A percentile compares a stretch with the other conserved stretches of the same genome.
phyloP scores from a whole-genome alignment of 2,329 filamentous ascomycete genomes.

The Exophiala sp. region DNA sequence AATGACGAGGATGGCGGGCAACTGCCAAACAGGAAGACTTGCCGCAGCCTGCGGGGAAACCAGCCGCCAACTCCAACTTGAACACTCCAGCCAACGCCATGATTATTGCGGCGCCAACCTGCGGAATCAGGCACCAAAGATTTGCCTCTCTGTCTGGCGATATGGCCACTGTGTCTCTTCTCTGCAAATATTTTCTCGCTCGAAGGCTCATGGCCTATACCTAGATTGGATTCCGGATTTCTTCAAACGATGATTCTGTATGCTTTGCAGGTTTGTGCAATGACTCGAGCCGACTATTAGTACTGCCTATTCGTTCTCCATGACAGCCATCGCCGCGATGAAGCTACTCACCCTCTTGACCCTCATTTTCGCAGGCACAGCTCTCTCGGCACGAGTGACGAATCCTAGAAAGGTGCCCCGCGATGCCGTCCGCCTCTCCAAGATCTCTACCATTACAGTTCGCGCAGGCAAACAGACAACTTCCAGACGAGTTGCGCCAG shows the following conservation, averaged over 20 bases:
- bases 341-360: conserved; percentile 17
- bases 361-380: conserved; percentile 11
- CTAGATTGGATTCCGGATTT: background rate
- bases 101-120: too few species aligned
- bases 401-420: conserved; percentile 33
- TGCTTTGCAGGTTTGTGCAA: conserved; percentile 6
- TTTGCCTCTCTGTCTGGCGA: background rate
- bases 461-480: conserved; percentile 62
- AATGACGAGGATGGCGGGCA: too few species aligned
- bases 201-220: background rate
- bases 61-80: too few species aligned
- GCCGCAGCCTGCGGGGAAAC: background rate
- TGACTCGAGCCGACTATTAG: background rate
- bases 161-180: conserved; percentile 21
- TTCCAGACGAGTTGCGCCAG: conserved; percentile 66
- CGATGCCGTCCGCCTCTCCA: conserved; percentile 55
- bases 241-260: background rate
- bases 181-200: background rate
- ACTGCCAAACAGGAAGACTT: too few species aligned
- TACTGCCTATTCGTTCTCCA: background rate
- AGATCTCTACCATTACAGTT: conserved; percentile 73
- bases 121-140: conserved; percentile 15
- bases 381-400: conserved; percentile 24
- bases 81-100: background rate
- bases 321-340: background rate